A percentile compares a stretch with the other conserved stretches of the same genome.
phyloP scores from a whole-genome alignment of 306 rosid genomes.

The Phaseolus lunatus region DNA sequence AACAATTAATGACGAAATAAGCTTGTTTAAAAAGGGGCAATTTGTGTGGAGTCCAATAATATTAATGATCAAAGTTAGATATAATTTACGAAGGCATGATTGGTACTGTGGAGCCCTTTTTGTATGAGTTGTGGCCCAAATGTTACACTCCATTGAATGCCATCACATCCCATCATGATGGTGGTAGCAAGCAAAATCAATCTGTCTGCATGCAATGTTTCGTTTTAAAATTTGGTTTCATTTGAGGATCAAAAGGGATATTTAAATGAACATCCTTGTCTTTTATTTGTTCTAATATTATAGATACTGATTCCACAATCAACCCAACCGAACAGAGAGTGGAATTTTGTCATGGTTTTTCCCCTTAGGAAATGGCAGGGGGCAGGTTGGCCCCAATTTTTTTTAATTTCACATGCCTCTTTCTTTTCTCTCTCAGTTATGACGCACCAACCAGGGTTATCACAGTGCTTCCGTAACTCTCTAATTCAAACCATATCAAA shows the following conservation, averaged over 20 bases:
- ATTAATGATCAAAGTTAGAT: conserved; percentile 29
- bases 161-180: conserved; percentile 39
- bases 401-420: conserved; percentile 40
- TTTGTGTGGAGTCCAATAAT: conserved; percentile 22
- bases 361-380: conserved; percentile 48
- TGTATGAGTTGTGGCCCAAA: conserved; percentile 36
- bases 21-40: background rate
- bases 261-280: background rate
- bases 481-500: conserved; percentile 37
- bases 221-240: conserved; percentile 32
- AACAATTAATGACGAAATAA: background rate
- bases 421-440: conserved; percentile 43
- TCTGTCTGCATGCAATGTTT: conserved; percentile 48
- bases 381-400: conserved; percentile 49
- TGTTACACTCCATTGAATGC: conserved; percentile 37
- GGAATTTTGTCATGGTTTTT: conserved; percentile 43
- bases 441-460: conserved; percentile 51
- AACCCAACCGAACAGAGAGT: conserved; percentile 40
- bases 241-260: conserved; percentile 35
- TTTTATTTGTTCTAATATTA: background rate
- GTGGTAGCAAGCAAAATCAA: conserved; percentile 45
- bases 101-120: conserved; percentile 13
- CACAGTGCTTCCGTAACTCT: conserved; percentile 13
- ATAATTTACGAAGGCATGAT: conserved; percentile 25
- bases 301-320: conserved; percentile 32